Base-by-base conservation (phyloP, 495 filamentous ascomycete species). In the Saxispiralis lemnorum region DNA sequence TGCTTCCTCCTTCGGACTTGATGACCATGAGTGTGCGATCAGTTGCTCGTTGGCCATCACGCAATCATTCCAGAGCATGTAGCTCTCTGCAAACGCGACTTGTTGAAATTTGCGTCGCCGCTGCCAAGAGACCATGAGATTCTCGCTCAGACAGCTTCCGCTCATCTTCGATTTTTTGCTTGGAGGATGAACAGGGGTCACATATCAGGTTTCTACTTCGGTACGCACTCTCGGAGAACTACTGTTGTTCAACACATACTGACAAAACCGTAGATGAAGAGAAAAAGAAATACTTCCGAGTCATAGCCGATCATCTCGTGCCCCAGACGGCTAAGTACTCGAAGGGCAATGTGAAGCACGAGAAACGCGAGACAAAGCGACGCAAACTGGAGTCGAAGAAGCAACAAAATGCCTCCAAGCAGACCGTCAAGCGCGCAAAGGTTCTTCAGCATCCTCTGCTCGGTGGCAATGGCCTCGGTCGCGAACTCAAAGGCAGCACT, bases 231-330 rank as follows among this genome's bases (percentile, higher is more conserved):
- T 47, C 44, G 44, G 12, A 2, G 18, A 33, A 12, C 13, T n/a
- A 47, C 39, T 18, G 33, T 13, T 19, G 51, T 33, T n/a, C 31
- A 7, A 33, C 15, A 51, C 31, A n/a, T 28, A 28, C 24, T 28
- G 24, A 28, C 24, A 0, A 17, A 13, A 39, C 14, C 9, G 20
- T 70, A 28, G 72, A 75, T 51, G 47, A 53, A 12, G 67, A 69
- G 31, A 73, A 71, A 55, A 67, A 67, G 36, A 75, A 72, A 43
- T 76, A 76, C 51, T 76, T 75, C 55, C 64, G 63, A 30, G 68
- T 75, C 41, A 61, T 64, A 37, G 57, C 66, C 17, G 64, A 65
- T 46, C 69, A 73, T 56, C 55, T 56, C 19, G 70, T 65, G 0
- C 53, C 65, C 12, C 46, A 58, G 10, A 63, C 58, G 32, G 51